A percentile compares a stretch with the other conserved stretches of the same genome.
Conservation (phyloP, 2,329 filamentous ascomycete species). For the Penicillium sp. region DNA sequence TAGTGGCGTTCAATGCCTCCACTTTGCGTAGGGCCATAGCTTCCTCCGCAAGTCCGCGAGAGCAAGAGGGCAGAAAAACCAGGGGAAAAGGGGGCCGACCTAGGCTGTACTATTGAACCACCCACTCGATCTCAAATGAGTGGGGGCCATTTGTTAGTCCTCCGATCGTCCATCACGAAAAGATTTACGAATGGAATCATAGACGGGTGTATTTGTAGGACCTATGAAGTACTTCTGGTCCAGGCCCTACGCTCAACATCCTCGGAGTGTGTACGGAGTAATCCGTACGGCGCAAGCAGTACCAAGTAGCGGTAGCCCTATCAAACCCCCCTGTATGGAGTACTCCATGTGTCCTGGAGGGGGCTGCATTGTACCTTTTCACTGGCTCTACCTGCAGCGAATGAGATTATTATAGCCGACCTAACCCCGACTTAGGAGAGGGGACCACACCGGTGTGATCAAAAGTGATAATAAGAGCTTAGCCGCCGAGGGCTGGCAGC, state of each 20-base stretch:
- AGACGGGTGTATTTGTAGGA: neutral
- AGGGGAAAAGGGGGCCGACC: neutral
- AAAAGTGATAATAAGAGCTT: constrained; percentile 10
- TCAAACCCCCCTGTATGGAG: neutral
- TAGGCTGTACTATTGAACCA: neutral
- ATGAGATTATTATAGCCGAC: neutral
- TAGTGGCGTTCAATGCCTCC: neutral
- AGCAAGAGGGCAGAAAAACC: neutral
- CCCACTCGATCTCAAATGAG: constrained; percentile 1
- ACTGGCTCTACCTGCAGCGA: constrained; percentile 2
- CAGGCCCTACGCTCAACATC: constrained; percentile 8
- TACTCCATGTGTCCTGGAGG: neutral
- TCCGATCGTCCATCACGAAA: neutral
- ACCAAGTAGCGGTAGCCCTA: neutral
- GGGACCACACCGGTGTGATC: constrained; percentile 2
- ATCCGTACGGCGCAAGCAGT: too few relatives aligned
- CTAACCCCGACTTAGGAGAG: neutral
- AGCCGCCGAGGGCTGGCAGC: constrained; percentile 24
- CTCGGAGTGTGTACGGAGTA: neutral
- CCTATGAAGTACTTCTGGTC: neutral
- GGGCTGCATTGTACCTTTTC: constrained; percentile 4
- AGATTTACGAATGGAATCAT: constrained; percentile 4
- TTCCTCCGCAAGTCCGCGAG: constrained; percentile 1
- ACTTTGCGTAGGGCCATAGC: constrained; percentile 12
- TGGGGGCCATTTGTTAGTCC: constrained; percentile 1